phyloP scores from a whole-genome alignment of 2,329 filamentous ascomycete species.

The Penicillium sp. region DNA sequence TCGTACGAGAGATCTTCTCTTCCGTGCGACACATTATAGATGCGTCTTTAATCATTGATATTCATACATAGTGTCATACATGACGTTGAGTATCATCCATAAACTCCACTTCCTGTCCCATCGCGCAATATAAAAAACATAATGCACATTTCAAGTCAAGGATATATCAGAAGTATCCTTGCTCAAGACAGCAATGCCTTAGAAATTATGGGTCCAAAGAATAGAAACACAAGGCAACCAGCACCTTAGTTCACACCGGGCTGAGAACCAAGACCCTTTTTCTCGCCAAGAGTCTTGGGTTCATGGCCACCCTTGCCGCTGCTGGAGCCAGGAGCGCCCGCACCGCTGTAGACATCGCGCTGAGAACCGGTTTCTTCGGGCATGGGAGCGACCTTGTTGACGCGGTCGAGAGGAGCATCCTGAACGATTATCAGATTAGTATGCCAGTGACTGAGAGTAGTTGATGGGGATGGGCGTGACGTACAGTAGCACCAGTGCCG shows the following conservation, averaged over 20 bases:
- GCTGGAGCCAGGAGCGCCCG: conserved; percentile 30
- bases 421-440: conserved; percentile 5
- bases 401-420: conserved; percentile 37
- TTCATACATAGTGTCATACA: conserved; percentile 1
- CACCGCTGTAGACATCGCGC: conserved; percentile 32
- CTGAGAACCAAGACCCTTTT: conserved; percentile 40
- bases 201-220: neutral
- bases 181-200: neutral
- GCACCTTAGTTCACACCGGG: conserved; percentile 11
- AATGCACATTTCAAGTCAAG: neutral
- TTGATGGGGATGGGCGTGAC: conserved; percentile 2
- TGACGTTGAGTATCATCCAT: neutral
- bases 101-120: neutral
- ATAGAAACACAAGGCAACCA: neutral
- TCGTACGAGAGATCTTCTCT: neutral
- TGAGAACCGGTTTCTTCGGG: conserved; percentile 40
- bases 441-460: neutral
- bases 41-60: neutral
- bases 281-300: conserved; percentile 39
- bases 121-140: neutral
- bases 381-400: conserved; percentile 39
- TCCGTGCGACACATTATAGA: neutral
- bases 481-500: conserved; percentile 39
- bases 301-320: conserved; percentile 46
- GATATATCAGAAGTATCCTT: conserved; percentile 7